Base-by-base conservation (phyloP, 1,139 yeast genomes). In the Blastobotrys persicus region DNA sequence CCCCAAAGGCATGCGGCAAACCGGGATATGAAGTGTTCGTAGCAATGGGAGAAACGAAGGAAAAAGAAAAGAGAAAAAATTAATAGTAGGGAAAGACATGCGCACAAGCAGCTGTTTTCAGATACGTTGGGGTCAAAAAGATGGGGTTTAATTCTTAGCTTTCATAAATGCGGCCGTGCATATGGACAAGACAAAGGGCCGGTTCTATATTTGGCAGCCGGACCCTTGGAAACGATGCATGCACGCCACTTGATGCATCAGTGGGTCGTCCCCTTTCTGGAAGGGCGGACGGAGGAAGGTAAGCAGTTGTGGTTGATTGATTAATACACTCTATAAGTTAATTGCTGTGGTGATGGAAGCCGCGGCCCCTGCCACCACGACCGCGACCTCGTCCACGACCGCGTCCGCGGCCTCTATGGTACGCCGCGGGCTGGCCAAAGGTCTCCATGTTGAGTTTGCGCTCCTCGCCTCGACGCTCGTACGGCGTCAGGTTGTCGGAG, bases 381-480 rank as follows among this genome's bases (percentile, higher is more conserved):
- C 70, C 68, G 57, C 67, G 55, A 46, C 66, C 63, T 31, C 66
- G 54, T 33, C 67, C 65, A 16, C 71, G 66, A 6, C 71, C 65
- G 14, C 72, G 58, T 31, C 72, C 64, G 16, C 70, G 55, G 4
- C 71, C 67, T 42, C 73, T 55, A 23, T 65, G 60, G 50, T 49
- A 61, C 49, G 54, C 60, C 31, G 69, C 63, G 2, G 78, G 65
- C 62, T 81, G 81, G 34, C 89, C 89, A 66, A 83, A 84, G 4
- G 89, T 84, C 66, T 82, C 88, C 64, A 76, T 59, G 61, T 83
- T 83, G 60, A 81, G 72, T 45, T 67, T 67, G 56, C 81, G 79
- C 63, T 83, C 89, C 58, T 81, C 84, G 26, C 76, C 69, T 77
- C 89, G 80, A 61, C 81, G 76, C 75, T 78, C 73, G 45, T 68